Evolutionary conservation across 2,329 filamentous ascomycete genomes (phyloP), one percentile per base, ranked within the genome.

Genomic region (Chaetothyriales sp.): DNA sequence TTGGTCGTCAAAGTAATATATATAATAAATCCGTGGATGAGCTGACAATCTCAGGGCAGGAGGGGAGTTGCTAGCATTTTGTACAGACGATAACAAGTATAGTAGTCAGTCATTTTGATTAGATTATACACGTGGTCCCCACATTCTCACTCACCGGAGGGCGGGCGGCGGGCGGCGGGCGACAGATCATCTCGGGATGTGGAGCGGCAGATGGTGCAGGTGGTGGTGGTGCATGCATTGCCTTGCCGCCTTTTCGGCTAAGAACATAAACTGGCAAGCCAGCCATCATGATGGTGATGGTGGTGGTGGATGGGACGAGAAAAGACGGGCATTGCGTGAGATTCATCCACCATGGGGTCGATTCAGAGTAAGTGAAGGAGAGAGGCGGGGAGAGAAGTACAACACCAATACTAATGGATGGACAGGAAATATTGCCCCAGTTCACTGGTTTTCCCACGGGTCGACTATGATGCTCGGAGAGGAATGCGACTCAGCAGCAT

Each of bases 381-480:
- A 36, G 28, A 25, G 22, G 6, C 6, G 3, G 7, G 10, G 3
- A 2, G 28, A 36, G 5, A 5, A 9, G 8, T 36, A 28, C 8
- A 36, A 36, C 10, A 8, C 28, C 12, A 10, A 36, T 36, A 8
- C 22, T 25, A 25, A 25, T 25, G 3, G 22, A 12, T 10, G 28
- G 8, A 20, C 28, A 44, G 15, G 7, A 51, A 48, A 42, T 51
- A 43, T 65, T 32, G 73, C 78, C 5, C 79, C 79, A 1, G 77
- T 82, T 0, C 76, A 81, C 61, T 78, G 82, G 66, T 83, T 83
- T 65, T 81, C 79, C 2, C 80, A 84, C 73, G 80, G 81, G 60
- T 81, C 79, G 12, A 83, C 80, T 42, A 83, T 82, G 79, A 84
- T 83, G 80, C 66, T 83, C 12, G 80, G 79, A 36, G 80, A 83